phyloP scores from a whole-genome alignment of 495 filamentous ascomycete genomes.

The Penicillium ochrochloron region DNA sequence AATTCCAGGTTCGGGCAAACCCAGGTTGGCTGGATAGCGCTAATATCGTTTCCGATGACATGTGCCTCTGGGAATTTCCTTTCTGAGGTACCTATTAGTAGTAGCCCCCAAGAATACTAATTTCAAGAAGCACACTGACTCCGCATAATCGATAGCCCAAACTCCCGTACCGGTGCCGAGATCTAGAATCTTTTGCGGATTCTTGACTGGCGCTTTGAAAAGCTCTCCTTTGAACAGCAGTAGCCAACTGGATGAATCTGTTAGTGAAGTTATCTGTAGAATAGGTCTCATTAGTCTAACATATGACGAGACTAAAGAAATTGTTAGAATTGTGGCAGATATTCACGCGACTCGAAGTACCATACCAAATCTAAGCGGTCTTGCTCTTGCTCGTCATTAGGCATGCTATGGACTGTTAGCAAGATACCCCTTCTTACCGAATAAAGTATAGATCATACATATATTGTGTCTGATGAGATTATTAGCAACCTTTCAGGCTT shows the following conservation, averaged over 20 bases:
- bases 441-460: slow-evolving; percentile 24
- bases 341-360: slow-evolving; percentile 28
- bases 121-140: slow-evolving; percentile 44
- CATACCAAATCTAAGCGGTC: slow-evolving; percentile 68
- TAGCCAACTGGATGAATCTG: slow-evolving; percentile 28
- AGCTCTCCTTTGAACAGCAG: slow-evolving; percentile 51
- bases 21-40: slow-evolving; percentile 54
- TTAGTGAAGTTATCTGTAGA: not conserved
- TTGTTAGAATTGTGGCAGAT: not conserved
- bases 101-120: not conserved
- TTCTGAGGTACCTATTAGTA: not conserved
- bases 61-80: slow-evolving; percentile 30
- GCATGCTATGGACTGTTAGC: slow-evolving; percentile 29
- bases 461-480: slow-evolving; percentile 12
- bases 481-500: not conserved
- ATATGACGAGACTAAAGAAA: slow-evolving; percentile 21
- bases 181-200: slow-evolving; percentile 59
- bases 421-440: not conserved
- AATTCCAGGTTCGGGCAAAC: slow-evolving; percentile 39
- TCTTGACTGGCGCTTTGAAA: slow-evolving; percentile 56
- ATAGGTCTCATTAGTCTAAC: slow-evolving; percentile 5
- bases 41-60: slow-evolving; percentile 52
- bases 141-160: slow-evolving; percentile 63
- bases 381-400: slow-evolving; percentile 66
- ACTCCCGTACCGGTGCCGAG: slow-evolving; percentile 70